phyloP scores from a whole-genome alignment of 495 filamentous ascomycete genomes.

The Usnea hakonensis region DNA sequence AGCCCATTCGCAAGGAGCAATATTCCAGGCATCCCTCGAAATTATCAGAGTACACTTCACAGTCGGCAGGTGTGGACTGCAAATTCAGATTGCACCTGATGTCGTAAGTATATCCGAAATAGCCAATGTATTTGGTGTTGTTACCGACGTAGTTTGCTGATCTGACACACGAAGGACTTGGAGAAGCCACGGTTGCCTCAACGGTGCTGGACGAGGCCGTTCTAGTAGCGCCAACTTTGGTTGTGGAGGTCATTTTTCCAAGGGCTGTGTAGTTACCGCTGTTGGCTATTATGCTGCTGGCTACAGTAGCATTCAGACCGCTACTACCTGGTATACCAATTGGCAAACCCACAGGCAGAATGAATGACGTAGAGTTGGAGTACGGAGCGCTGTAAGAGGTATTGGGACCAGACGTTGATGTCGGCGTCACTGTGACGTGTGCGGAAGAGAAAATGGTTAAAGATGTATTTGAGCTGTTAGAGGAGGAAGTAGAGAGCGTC shows the following conservation, averaged over 20 bases:
- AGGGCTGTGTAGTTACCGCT: neutral
- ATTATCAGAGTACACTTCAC: neutral
- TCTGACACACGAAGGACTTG: neutral
- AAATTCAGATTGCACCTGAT: neutral
- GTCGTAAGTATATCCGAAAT: neutral
- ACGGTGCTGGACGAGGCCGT: neutral
- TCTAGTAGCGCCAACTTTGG: neutral
- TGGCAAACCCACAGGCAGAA: too few species aligned
- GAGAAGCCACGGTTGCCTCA: neutral
- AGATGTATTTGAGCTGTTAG: neutral
- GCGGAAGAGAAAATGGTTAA: neutral
- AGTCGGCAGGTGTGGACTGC: neutral
- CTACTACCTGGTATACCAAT: too few species aligned
- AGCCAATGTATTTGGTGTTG: neutral
- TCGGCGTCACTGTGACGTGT: neutral
- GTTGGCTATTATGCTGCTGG: neutral
- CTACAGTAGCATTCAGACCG: neutral
- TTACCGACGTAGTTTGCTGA: neutral
- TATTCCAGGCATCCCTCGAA: neutral
- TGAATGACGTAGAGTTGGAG: too few species aligned
- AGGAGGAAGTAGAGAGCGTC: too few species aligned
- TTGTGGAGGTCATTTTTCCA: neutral
- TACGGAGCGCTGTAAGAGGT: too few species aligned
- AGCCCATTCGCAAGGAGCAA: neutral
- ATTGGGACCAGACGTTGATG: neutral